Conservation (phyloP, 1,139 yeast species). For the Diutina rugosa region DNA sequence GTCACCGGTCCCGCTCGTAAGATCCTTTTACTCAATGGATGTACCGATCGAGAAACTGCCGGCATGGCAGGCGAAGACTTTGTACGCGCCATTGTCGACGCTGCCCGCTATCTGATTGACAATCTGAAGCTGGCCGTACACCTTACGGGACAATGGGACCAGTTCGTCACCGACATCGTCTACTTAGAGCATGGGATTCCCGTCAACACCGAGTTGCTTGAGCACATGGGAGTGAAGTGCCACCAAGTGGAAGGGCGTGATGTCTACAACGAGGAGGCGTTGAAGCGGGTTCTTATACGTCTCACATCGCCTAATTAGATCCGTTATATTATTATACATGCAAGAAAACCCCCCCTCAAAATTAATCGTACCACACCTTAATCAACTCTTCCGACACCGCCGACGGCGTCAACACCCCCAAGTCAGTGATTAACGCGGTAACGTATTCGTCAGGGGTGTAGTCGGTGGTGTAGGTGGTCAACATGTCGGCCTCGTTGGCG, state of each 20-base stretch:
- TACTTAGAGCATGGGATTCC: conserved; percentile 34
- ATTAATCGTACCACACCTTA: conserved; percentile 89
- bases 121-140: conserved; percentile 5
- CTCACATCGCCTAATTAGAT: background rate
- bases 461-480: conserved; percentile 46
- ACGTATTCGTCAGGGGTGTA: conserved; percentile 94
- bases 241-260: conserved; percentile 23
- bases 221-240: conserved; percentile 31
- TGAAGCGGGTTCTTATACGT: background rate
- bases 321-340: background rate
- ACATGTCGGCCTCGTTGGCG: conserved; percentile 17
- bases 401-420: conserved; percentile 93
- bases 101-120: conserved; percentile 27
- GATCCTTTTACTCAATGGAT: conserved; percentile 56
- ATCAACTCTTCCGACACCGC: conserved; percentile 97
- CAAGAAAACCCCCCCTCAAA: background rate
- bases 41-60: conserved; percentile 63
- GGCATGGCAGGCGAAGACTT: conserved; percentile 53
- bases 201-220: conserved; percentile 30
- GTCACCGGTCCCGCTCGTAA: conserved; percentile 16
- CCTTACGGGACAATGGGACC: conserved; percentile 16
- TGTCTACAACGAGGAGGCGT: background rate
- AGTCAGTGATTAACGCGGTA: conserved; percentile 90
- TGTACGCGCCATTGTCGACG: conserved; percentile 38
- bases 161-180: conserved; percentile 44